These are phyloP conservation scores for Puccinia triticina DNA, from an alignment of 1,284 basidiomycete species.

Conservation along the genomic window DNA sequence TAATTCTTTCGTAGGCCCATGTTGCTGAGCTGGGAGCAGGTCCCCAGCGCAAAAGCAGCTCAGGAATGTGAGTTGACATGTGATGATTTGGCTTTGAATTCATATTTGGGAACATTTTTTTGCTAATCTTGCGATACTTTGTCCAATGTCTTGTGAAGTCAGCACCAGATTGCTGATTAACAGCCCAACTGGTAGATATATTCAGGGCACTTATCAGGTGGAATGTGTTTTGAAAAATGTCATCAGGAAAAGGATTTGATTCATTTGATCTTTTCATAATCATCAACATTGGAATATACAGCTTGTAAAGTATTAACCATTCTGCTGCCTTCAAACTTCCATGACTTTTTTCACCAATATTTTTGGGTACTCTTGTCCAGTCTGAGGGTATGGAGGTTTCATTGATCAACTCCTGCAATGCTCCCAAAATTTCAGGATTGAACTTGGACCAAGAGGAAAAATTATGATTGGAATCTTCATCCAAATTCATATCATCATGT, in stretches of 20 bases:
- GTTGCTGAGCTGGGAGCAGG: not conserved
- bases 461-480: not conserved
- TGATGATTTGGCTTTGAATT: slow-evolving; percentile 19
- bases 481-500: not conserved
- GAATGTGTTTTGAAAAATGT: slow-evolving; percentile 24
- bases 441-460: not conserved
- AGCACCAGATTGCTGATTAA: slow-evolving; percentile 8
- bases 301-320: slow-evolving; percentile 29
- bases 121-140: slow-evolving; percentile 13
- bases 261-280: not conserved
- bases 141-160: slow-evolving; percentile 37
- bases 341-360: not conserved
- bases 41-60: not conserved
- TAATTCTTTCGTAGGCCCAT: slow-evolving; percentile 28
- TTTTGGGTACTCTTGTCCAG: not conserved
- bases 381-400: not conserved
- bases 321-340: slow-evolving; percentile 34
- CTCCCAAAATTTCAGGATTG: not conserved
- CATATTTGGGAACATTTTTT: not conserved
- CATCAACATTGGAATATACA: slow-evolving; percentile 7
- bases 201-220: slow-evolving; percentile 23
- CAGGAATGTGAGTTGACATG: slow-evolving; percentile 27
- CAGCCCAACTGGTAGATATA: slow-evolving; percentile 21
- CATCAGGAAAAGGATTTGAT: not conserved
- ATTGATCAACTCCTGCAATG: not conserved